Conservation (phyloP, 2,329 filamentous ascomycete species). For the Colletotrichum ledebouriae region DNA sequence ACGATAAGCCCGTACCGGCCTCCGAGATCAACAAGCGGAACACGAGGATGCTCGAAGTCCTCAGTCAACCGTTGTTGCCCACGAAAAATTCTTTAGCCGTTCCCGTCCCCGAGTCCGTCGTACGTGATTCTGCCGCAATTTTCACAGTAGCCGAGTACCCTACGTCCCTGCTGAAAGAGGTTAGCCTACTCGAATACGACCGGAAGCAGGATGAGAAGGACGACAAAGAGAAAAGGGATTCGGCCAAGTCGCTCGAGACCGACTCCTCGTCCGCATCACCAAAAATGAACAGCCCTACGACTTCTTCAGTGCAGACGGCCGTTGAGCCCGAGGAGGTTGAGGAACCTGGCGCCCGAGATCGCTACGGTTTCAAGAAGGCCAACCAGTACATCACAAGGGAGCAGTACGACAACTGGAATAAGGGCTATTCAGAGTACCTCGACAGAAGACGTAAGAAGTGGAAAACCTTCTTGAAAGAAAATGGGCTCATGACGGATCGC, state of each 20-base stretch:
- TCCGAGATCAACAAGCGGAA: constrained; percentile 56
- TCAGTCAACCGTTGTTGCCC: constrained; percentile 52
- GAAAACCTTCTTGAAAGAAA: constrained; percentile 81
- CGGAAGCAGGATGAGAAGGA: constrained; percentile 43
- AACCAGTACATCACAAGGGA: constrained; percentile 82
- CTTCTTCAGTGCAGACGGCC: constrained; percentile 41
- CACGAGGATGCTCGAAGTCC: constrained; percentile 56
- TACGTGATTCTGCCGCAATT: constrained; percentile 54
- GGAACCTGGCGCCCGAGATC: constrained; percentile 73
- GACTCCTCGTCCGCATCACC: constrained; percentile 46
- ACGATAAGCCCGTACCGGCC: constrained; percentile 55
- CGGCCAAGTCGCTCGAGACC: constrained; percentile 58
- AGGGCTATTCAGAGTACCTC: constrained; percentile 80
- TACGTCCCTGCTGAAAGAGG: constrained; percentile 51
- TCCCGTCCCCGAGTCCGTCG: constrained; percentile 41
- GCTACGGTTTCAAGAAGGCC: constrained; percentile 92
- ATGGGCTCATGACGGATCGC: constrained; percentile 76
- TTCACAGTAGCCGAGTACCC: constrained; percentile 56
- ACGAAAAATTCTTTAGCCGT: constrained; percentile 42
- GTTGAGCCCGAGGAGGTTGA: constrained; percentile 56
- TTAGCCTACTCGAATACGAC: constrained; percentile 45
- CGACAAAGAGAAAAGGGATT: constrained; percentile 60
- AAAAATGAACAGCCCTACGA: constrained; percentile 28
- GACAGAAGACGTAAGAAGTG: constrained; percentile 85
- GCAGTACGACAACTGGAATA: constrained; percentile 87